phyloP scores from a whole-genome alignment of 2,329 filamentous ascomycete species.

The Fusarium sp. region DNA sequence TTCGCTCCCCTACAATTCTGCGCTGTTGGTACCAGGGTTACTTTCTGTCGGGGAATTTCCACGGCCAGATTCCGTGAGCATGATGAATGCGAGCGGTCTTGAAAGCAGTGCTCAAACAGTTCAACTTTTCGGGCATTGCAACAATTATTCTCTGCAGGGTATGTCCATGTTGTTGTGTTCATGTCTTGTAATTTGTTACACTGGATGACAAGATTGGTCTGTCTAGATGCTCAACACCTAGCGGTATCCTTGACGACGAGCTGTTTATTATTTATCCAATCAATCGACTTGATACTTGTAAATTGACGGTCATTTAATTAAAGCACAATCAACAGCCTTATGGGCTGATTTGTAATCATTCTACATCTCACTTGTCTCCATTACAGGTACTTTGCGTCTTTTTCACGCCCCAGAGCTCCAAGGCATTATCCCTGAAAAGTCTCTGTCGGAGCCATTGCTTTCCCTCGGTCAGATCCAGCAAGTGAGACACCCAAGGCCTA shows the following conservation, averaged over 20 bases:
- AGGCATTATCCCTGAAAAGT: neutral
- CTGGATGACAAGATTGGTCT: neutral
- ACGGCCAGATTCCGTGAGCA: neutral
- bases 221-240: neutral
- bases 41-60: neutral
- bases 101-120: too few species aligned
- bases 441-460: neutral
- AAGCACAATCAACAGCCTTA: neutral
- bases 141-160: neutral
- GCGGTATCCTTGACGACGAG: neutral
- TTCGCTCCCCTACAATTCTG: neutral
- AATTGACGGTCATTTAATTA: neutral
- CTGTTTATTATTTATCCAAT: neutral
- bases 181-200: neutral
- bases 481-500: neutral
- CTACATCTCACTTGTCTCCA: neutral
- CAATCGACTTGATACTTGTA: neutral
- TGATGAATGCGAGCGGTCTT: neutral
- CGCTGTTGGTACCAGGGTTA: neutral
- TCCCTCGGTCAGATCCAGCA: neutral
- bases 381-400: too few species aligned
- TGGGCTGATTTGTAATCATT: neutral
- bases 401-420: neutral
- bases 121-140: neutral
- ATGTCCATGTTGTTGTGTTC: neutral